These are phyloP conservation scores for Cercospora zeae-maydis DNA, from an alignment of 2,329 filamentous ascomycete genomes.

Conservation along the genomic window DNA sequence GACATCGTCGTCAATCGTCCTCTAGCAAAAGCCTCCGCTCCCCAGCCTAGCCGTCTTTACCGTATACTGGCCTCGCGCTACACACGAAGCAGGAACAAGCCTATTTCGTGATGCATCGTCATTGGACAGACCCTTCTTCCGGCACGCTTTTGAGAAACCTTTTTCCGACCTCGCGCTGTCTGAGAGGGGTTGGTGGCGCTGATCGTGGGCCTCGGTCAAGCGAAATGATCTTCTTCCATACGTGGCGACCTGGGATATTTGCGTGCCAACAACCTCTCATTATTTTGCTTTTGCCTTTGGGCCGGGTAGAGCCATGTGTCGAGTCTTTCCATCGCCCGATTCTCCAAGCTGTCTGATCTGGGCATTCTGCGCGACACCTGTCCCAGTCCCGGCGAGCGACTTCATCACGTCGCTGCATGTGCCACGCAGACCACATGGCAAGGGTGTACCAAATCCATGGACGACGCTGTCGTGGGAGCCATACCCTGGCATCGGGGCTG, in stretches of 20 bases:
- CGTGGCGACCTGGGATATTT: neutral
- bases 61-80: neutral
- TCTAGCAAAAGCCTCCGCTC: slow-evolving; percentile 6
- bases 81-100: neutral
- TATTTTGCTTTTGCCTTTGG: slow-evolving; percentile 3
- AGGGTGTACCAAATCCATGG: neutral
- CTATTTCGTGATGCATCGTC: neutral
- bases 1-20: neutral
- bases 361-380: neutral
- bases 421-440: neutral
- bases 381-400: neutral
- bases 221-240: neutral
- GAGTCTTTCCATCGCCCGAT: neutral
- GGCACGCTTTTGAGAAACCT: slow-evolving; percentile 3
- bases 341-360: neutral
- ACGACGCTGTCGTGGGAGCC: neutral
- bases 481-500: slow-evolving; percentile 2
- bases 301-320: neutral
- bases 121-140: slow-evolving; percentile 1
- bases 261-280: neutral
- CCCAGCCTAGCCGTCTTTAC: slow-evolving; percentile 3
- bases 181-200: slow-evolving; percentile 14
- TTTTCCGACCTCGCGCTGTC: slow-evolving; percentile 1
- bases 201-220: slow-evolving; percentile 7
- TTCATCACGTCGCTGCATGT: neutral